These are phyloP conservation scores for Phaffia rhodozyma DNA, from an alignment of 1,284 basidiomycete genomes.

Conservation along the genomic window DNA sequence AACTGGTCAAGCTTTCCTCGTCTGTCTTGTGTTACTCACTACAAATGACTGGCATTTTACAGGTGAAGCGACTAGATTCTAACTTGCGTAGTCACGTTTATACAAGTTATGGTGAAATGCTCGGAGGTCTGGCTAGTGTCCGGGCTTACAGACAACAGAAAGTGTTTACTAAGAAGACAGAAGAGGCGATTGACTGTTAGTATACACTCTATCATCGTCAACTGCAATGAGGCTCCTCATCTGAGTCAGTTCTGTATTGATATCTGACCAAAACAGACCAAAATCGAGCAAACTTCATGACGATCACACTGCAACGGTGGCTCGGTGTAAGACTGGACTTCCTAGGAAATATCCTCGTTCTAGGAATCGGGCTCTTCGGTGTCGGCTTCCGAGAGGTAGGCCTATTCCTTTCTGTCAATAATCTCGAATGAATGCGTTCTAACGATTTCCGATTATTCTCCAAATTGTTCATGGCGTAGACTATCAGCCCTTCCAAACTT, in stretches of 20 bases:
- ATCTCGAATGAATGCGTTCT: not conserved
- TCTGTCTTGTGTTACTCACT: constrained; percentile 24
- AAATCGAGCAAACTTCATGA: not conserved
- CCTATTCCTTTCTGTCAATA: not conserved
- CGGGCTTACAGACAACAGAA: constrained; percentile 4
- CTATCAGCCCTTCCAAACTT: constrained; percentile 27
- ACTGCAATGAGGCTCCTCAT: not conserved
- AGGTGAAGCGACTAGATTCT: constrained; percentile 30
- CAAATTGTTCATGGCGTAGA: constrained; percentile 8
- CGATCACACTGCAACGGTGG: constrained; percentile 13
- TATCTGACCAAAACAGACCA: no score
- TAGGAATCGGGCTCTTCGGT: constrained; percentile 28
- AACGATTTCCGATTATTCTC: not conserved
- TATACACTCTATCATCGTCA: not conserved
- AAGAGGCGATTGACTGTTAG: not conserved
- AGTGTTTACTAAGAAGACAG: not conserved
- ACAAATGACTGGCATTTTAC: constrained; percentile 20
- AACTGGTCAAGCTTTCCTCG: no score
- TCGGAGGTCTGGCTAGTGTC: not conserved
- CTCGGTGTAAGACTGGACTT: constrained; percentile 27
- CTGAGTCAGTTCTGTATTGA: not conserved
- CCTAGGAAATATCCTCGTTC: constrained; percentile 23
- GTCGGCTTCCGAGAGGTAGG: constrained; percentile 22
- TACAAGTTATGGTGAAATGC: constrained; percentile 24
- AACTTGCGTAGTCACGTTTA: constrained; percentile 27